Evolutionary conservation across 2,329 filamentous ascomycete species (phyloP), one percentile per base, ranked within the genome.

Genomic region (Aaosphaeria arxii): DNA sequence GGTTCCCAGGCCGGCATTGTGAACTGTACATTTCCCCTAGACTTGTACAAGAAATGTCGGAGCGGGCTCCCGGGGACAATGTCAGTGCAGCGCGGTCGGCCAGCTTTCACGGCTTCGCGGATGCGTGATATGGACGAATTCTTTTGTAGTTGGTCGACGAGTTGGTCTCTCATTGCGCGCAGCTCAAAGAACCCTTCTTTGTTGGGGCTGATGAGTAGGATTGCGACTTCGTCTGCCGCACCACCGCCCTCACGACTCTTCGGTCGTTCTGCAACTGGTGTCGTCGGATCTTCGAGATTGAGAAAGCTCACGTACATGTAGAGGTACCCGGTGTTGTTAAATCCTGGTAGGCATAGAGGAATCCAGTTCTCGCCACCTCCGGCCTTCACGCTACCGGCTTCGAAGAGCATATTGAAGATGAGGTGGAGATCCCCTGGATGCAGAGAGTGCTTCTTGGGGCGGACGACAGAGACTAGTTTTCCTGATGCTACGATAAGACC

Each of bases 301-400:
- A 99, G 82, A 69, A 97, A 99, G 75, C 89, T 96, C 66, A 99
- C 94, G 64, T 97, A 99, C 91, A 99, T 97, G 75, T 99, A 96
- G 1, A 99, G 79, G 66, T 95, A 99, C 29, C 94, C 95, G 44
- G 86, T 88, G 69, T 90, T 97, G 74, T 99, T 99, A 74, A 99
- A 99, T 5, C 91, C 92, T 0, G 94, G 95, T 3, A 99, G 80
- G 62, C 94, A 99, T 5, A 99, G 79, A 0, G 94, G 94, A 42
- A 97, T 92, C 94, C 94, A 99, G 61, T 92, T 96, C 71, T 99
- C 94, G 30, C 92, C 94, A n/a, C 83, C 91, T 5, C 89, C 91
- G 17, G 90, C 87, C 66, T 94, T 92, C 66, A 99, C 87, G 40
- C 89, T 88, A 43, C 90, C 89, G 2, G 92, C 94, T 73, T 95